These are phyloP conservation scores for Ampelocalamus luodianensis DNA, from an alignment of 176 grass and related monocot species.

Conservation along the genomic window DNA sequence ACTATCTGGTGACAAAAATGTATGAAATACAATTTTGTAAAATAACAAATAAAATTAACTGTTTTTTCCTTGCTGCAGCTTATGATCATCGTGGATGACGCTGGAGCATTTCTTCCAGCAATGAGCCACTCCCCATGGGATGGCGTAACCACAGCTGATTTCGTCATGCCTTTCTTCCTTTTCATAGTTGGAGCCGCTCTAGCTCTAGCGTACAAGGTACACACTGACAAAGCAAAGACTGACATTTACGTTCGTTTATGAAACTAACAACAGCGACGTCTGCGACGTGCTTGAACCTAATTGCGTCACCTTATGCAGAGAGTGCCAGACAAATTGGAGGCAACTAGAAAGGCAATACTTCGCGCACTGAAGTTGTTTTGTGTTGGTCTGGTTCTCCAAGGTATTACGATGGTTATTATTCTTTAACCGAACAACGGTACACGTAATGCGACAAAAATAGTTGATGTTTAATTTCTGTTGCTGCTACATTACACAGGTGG, in stretches of 20 bases:
- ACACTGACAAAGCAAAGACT: constrained; percentile 16
- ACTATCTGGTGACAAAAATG: constrained; percentile 20
- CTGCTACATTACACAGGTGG: constrained; percentile 59
- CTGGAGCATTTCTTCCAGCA: constrained; percentile 64
- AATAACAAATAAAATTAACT: not conserved
- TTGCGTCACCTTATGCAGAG: constrained; percentile 55
- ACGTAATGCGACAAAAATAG: not conserved
- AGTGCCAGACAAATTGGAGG: constrained; percentile 61
- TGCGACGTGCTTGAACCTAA: not conserved
- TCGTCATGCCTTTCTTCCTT: constrained; percentile 98
- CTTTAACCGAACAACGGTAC: not conserved
- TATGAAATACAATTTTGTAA: too few relatives aligned
- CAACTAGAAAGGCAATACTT: constrained; percentile 74
- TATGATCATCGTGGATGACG: constrained; percentile 93
- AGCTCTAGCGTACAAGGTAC: constrained; percentile 85
- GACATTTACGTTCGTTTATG: constrained; percentile 10
- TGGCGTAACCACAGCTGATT: constrained; percentile 78
- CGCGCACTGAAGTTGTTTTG: constrained; percentile 79
- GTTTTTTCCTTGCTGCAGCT: constrained; percentile 62
- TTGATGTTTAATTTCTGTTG: not conserved
- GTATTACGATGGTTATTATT: constrained; percentile 39
- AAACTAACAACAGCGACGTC: constrained; percentile 17
- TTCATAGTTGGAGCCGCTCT: constrained; percentile 93
- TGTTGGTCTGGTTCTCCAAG: constrained; percentile 93
- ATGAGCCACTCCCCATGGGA: constrained; percentile 88